Percentiles rank a stretch among this genome's conserved stretches.
phyloP scores from a whole-genome alignment of 2,329 filamentous ascomycete genomes.

The Botrytis deweyae region DNA sequence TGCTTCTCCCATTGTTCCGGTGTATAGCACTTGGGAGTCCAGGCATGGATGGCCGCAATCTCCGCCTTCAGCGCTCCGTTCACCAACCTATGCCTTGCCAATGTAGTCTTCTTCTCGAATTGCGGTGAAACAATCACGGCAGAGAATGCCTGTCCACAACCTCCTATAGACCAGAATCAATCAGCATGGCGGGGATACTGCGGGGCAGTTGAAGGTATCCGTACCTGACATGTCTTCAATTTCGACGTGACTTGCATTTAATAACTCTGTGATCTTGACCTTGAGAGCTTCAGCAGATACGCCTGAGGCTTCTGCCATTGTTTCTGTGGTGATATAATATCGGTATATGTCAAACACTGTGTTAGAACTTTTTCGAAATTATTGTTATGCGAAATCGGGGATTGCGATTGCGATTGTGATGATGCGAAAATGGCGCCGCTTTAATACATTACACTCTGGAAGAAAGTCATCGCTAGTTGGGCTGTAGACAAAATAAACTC shows the following conservation, averaged over 20 bases:
- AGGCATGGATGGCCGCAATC: conserved; percentile 73
- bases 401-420: background rate
- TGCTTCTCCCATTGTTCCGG: conserved; percentile 72
- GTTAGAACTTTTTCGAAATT: background rate
- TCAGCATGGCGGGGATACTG: conserved; percentile 20
- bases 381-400: conserved; percentile 19
- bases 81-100: conserved; percentile 67
- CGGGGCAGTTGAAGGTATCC: conserved; percentile 35
- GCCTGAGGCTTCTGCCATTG: conserved; percentile 55
- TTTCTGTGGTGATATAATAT: conserved; percentile 20
- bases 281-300: conserved; percentile 74
- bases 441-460: background rate
- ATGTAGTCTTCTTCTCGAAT: conserved; percentile 59
- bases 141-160: conserved; percentile 69
- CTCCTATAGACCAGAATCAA: conserved; percentile 48
- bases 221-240: conserved; percentile 91
- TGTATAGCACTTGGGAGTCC: conserved; percentile 74
- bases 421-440: conserved; percentile 24
- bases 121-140: conserved; percentile 64
- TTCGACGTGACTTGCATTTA: conserved; percentile 77
- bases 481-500: conserved; percentile 3
- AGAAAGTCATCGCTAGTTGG: conserved; percentile 11
- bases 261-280: conserved; percentile 64
- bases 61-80: conserved; percentile 67
- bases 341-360: background rate